Evolutionary conservation across 306 rosid species (phyloP).

Genomic region (Cucurbita ficifolia): DNA sequence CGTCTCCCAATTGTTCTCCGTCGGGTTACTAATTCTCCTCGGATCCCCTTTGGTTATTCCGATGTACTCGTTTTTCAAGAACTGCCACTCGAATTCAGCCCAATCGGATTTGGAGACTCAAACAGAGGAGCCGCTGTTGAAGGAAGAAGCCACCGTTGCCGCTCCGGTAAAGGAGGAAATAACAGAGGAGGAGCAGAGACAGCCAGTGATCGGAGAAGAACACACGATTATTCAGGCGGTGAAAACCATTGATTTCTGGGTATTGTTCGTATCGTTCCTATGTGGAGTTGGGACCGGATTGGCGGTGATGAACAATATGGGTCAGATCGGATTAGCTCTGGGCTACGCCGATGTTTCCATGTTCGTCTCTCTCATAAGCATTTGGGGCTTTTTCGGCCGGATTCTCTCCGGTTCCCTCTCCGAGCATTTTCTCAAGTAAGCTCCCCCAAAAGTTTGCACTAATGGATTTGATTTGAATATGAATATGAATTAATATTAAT

Average conservation of each 20-base stretch:
- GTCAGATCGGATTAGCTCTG: slow-evolving; percentile 79
- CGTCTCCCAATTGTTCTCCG: slow-evolving; percentile 31
- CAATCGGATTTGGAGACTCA: slow-evolving; percentile 25
- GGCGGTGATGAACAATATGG: slow-evolving; percentile 85
- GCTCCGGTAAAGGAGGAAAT: neutral
- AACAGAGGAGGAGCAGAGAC: neutral
- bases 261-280: slow-evolving; percentile 64
- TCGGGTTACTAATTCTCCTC: slow-evolving; percentile 29
- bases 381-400: slow-evolving; percentile 77
- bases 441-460: neutral
- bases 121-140: slow-evolving; percentile 27
- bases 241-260: slow-evolving; percentile 61
- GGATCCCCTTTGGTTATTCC: slow-evolving; percentile 55
- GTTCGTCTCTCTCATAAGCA: slow-evolving; percentile 58
- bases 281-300: slow-evolving; percentile 92
- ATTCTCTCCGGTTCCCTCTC: slow-evolving; percentile 49
- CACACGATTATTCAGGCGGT: slow-evolving; percentile 55
- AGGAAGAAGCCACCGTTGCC: neutral
- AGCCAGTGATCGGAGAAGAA: slow-evolving; percentile 67
- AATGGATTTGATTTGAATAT: no score
- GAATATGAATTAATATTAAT: no score
- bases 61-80: slow-evolving; percentile 20
- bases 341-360: slow-evolving; percentile 69
- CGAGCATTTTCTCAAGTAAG: slow-evolving; percentile 69
- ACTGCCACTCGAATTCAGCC: slow-evolving; percentile 1